Base-by-base conservation (phyloP, 2,329 filamentous ascomycete species). In the Microcera coccophila region DNA sequence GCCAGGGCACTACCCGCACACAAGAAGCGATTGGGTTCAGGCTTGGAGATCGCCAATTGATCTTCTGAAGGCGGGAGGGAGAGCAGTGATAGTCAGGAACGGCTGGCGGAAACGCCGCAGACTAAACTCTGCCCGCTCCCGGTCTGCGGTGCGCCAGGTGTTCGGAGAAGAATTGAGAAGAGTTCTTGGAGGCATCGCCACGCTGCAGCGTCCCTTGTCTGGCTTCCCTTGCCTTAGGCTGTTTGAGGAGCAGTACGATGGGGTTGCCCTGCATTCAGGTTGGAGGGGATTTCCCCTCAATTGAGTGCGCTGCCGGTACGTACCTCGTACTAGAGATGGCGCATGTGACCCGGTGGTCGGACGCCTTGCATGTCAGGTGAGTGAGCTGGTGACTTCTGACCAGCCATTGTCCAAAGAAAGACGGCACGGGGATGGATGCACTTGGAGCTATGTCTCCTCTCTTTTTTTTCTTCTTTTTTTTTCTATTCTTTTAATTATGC, bases 81-180 rank as follows among this genome's bases (percentile, higher is more conserved):
- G 42, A 38, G 41, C 18, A 26, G 29, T 18, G 45, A 58, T 58
- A 58, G 53, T 52, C 55, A 58, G 55, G 55, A 58, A 58, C 55
- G 45, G 45, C 44, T 41, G 21, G 36, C 38, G 46, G 21, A 45
- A 46, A 49, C 47, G 42, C 38, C 33, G 41, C 47, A 15, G 42
- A 28, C 41, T 47, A 48, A 53, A 38, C 39, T 42, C 34, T 45
- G 42, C 44, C 42, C 20, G 33, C 24, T 32, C 38, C 38, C 12
- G 7, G n/a, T n/a, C n/a, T n/a, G n/a, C n/a, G n/a, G 7, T 26
- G 22, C 22, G 22, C 22, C 21, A 28, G 29, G 29, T 32, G 29
- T 32, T 32, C 29, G 29, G 9, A 8, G 22, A 26, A 26, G 22
- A 12, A 12, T 12, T 26, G 22, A 12, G 22, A 26, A 12, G 7